These are phyloP conservation scores for Glycyrrhiza uralensis DNA, from an alignment of 306 rosid genomes.

Conservation along the genomic window DNA sequence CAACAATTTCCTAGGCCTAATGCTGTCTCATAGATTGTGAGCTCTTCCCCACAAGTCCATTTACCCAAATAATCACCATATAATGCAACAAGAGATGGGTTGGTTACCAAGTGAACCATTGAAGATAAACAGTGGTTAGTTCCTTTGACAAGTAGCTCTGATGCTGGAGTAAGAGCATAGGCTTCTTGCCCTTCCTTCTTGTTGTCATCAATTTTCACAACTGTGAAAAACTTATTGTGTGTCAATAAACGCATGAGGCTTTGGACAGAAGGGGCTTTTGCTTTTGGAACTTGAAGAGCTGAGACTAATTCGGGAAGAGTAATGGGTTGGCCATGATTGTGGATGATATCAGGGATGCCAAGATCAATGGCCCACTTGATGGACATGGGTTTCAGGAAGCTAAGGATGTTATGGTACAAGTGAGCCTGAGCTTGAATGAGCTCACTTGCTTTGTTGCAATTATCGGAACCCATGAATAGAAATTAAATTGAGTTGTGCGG, in stretches of 20 bases:
- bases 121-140: neutral
- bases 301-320: neutral
- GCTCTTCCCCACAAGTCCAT: neutral
- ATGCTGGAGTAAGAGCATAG: neutral
- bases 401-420: neutral
- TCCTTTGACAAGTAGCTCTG: neutral
- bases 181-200: no score
- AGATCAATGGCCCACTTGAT: conserved; percentile 12
- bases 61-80: neutral
- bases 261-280: neutral
- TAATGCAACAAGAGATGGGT: neutral
- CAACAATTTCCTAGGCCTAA: neutral
- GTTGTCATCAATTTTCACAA: neutral
- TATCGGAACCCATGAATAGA: neutral
- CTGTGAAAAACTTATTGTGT: neutral
- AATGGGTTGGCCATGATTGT: neutral
- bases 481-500: no score
- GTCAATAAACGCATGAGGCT: neutral
- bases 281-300: neutral
- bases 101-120: neutral
- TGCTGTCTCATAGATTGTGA: neutral
- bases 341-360: neutral
- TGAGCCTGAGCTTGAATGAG: neutral
- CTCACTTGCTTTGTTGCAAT: neutral
- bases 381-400: conserved; percentile 16